phyloP scores from a whole-genome alignment of 2,329 filamentous ascomycete species.

The Aspergillus japonicus region DNA sequence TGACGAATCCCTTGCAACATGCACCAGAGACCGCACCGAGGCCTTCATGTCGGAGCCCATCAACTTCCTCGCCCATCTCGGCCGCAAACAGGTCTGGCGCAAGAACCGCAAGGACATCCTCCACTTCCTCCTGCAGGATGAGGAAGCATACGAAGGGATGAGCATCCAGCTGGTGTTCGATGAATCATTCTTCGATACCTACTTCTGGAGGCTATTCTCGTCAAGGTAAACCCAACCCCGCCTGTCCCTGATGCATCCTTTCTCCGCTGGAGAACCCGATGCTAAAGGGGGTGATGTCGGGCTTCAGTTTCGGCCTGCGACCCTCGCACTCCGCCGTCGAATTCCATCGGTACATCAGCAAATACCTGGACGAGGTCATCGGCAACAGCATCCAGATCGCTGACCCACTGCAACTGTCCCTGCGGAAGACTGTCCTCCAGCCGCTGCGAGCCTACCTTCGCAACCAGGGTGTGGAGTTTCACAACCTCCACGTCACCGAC shows the following conservation, averaged over 20 bases:
- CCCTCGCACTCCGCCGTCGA: slow-evolving; percentile 2
- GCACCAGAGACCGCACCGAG: not conserved
- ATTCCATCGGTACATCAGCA: not conserved
- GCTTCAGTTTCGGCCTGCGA: not conserved
- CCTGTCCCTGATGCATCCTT: not conserved
- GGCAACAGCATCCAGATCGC: not conserved
- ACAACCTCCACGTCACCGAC: not conserved
- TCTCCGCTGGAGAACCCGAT: not conserved
- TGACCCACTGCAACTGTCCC: not conserved
- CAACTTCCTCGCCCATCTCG: not conserved
- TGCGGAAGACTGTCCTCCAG: not conserved
- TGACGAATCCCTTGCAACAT: not conserved
- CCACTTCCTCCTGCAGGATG: not conserved
- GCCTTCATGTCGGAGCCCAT: not conserved
- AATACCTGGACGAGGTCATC: slow-evolving; percentile 1
- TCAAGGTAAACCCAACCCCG: slow-evolving; percentile 1
- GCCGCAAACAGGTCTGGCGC: not conserved
- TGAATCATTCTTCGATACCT: not conserved
- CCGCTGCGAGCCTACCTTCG: not conserved
- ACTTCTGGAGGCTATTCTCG: not conserved
- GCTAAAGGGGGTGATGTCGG: not conserved
- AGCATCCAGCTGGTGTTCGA: not conserved
- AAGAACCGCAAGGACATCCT: not conserved
- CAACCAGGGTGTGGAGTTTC: not conserved
- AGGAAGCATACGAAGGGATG: not conserved